Evolutionary conservation across 2,329 filamentous ascomycete genomes (phyloP), one percentile per base, ranked within the genome.

Genomic region (Neonectria coccinea): DNA sequence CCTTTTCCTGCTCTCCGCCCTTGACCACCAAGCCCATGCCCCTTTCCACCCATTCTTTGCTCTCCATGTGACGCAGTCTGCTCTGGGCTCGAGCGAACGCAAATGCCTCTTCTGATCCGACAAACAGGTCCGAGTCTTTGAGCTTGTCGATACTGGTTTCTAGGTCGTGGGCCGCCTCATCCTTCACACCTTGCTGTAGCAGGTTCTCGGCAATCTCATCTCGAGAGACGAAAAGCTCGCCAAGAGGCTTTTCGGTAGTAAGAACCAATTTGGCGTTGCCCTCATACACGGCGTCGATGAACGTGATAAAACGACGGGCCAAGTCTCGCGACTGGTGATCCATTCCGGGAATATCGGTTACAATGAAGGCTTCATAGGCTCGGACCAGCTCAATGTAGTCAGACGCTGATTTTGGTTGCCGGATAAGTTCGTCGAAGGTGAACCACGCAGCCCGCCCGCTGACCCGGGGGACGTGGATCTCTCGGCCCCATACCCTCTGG

Each of bases 261-360:
- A 99, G 87, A 16, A 98, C 95, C 8, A 99, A 87, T 81, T 97
- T 98, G n/a, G 94, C 94, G 79, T 95, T 88, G 29, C 86, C 85
- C 79, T 99, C 96, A 76, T 99, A 99, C 5, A 97, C 91, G 6
- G 96, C 95, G 77, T 99, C 96, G 69, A 99, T 93, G 73, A 99
- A 97, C 0, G 95, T 99, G 77, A 99, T 99, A 79, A 99, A 97
- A 5, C 96, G 87, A 12, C 96, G 85, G 0, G 96, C 96, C 42
- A 97, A 85, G 80, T 99, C 96, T 20, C 96, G 89, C 75, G 94
- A 89, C 59, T 89, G 88, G 69, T 93, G 88, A 44, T 91, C 96
- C 96, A 99, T 98, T 6, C 91, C 92, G 0, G 96, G 96, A 1
- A 98, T 90, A 56, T 94, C 92, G 0, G 94, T 97, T 10, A 99